A percentile compares a stretch with the other conserved stretches of the same genome.
Evolutionary conservation across 108 stramenopile genomes (phyloP).

Genomic region (Chaetoceros muelleri): DNA sequence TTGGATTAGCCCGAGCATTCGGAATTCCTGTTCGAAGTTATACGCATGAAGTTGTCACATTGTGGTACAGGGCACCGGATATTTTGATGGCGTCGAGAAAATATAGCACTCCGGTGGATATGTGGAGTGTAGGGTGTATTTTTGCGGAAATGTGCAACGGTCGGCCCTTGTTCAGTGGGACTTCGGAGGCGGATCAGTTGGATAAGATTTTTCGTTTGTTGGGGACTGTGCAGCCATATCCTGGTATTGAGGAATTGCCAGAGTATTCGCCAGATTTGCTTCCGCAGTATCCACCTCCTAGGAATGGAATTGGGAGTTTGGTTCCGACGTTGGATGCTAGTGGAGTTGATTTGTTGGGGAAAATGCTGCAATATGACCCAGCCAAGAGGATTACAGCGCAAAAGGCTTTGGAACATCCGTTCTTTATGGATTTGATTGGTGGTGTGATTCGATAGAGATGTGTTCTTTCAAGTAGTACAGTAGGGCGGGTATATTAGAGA

Average conservation of each 20-base stretch:
- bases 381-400: constrained; percentile 79
- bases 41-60: constrained; percentile 94
- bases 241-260: constrained; percentile 89
- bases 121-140: constrained; percentile 97
- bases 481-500: too few relatives aligned
- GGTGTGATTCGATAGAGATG: too few relatives aligned
- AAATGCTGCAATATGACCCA: constrained; percentile 93
- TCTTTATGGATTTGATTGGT: constrained; percentile 81
- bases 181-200: constrained; percentile 84
- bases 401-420: constrained; percentile 90
- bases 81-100: constrained; percentile 93
- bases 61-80: constrained; percentile 99
- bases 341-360: constrained; percentile 75
- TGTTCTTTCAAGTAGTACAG: too few relatives aligned
- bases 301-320: constrained; percentile 62
- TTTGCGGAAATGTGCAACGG: constrained; percentile 99
- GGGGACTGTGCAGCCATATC: constrained; percentile 76
- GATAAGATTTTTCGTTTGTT: constrained; percentile 86
- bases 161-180: constrained; percentile 79
- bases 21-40: constrained; percentile 93
- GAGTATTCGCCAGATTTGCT: constrained; percentile 70
- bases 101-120: constrained; percentile 97
- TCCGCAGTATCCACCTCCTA: constrained; percentile 77
- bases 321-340: constrained; percentile 72
- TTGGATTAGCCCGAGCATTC: constrained; percentile 97